Percentiles rank a stretch among this genome's conserved stretches.
Conservation (phyloP, 176 grass and related monocot genomes). For the Avena eriantha region DNA sequence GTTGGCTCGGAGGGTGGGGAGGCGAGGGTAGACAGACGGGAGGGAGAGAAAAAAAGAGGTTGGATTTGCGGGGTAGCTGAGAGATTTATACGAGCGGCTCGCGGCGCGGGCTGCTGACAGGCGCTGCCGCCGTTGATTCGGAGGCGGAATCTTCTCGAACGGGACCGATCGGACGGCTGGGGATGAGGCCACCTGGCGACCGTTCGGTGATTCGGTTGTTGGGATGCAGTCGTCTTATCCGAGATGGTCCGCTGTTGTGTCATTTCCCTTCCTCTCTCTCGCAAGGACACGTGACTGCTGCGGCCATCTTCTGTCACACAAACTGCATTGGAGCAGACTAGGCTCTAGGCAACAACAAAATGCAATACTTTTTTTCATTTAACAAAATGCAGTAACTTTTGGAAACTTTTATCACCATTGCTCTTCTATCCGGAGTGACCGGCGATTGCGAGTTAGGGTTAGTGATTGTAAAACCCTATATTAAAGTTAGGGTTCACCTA, state of each 20-base stretch:
- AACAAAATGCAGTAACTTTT: background rate
- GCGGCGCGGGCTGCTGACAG: background rate
- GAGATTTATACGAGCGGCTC: slow-evolving; percentile 32
- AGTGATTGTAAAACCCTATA: too few species aligned
- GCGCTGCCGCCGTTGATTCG: slow-evolving; percentile 45
- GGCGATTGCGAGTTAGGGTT: background rate
- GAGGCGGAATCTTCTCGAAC: slow-evolving; percentile 52
- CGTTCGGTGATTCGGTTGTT: background rate
- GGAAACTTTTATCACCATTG: background rate
- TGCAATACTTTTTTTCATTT: too few species aligned
- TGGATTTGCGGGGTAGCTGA: background rate
- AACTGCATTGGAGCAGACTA: background rate
- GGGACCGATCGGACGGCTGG: slow-evolving; percentile 31
- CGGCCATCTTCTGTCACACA: background rate
- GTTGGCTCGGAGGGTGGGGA: background rate
- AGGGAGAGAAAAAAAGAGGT: slow-evolving; percentile 13
- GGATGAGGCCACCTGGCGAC: background rate
- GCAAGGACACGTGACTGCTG: background rate
- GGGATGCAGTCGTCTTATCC: background rate
- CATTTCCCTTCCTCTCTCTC: background rate
- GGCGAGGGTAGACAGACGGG: background rate
- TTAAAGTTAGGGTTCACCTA: too few species aligned
- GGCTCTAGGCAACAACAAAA: too few species aligned
- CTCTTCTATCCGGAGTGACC: background rate
- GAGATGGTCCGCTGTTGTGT: background rate